These are phyloP conservation scores for Ophiocordyceps camponoti-leonardi DNA, from an alignment of 2,329 filamentous ascomycete genomes.

Conservation along the genomic window DNA sequence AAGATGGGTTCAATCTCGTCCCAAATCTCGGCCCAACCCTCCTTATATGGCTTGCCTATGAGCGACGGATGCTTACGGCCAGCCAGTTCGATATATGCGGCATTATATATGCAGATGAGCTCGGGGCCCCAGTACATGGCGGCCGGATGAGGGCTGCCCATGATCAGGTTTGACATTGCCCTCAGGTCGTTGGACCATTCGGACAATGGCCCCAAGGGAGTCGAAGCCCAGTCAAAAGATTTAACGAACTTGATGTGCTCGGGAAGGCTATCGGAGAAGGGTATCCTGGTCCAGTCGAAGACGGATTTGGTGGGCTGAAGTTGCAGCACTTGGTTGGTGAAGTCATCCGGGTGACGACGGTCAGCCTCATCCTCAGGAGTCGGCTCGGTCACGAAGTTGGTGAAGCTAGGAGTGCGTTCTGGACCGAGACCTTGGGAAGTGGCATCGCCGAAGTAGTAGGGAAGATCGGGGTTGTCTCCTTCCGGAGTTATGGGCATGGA, in stretches of 20 bases:
- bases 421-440: constrained; percentile 1
- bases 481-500: constrained; percentile 17
- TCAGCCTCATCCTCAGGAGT: constrained; percentile 6
- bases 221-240: constrained; percentile 55
- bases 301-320: constrained; percentile 4
- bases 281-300: constrained; percentile 70
- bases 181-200: constrained; percentile 55
- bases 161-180: constrained; percentile 66
- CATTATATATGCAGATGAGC: constrained; percentile 52
- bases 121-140: constrained; percentile 69
- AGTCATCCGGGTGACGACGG: constrained; percentile 21
- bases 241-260: constrained; percentile 58
- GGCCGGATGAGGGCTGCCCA: constrained; percentile 59
- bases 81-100: constrained; percentile 53
- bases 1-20: constrained; percentile 52
- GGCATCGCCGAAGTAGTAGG: constrained; percentile 26
- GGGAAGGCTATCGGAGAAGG: constrained; percentile 43
- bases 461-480: constrained; percentile 12
- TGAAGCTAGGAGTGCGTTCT: not conserved
- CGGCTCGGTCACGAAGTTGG: not conserved
- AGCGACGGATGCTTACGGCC: constrained; percentile 60
- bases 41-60: constrained; percentile 55
- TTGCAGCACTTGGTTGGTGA: constrained; percentile 23
- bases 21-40: constrained; percentile 63
- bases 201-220: constrained; percentile 59